Evolutionary conservation across 331 rosid species (phyloP).

Genomic region (Cucumis variabilis): DNA sequence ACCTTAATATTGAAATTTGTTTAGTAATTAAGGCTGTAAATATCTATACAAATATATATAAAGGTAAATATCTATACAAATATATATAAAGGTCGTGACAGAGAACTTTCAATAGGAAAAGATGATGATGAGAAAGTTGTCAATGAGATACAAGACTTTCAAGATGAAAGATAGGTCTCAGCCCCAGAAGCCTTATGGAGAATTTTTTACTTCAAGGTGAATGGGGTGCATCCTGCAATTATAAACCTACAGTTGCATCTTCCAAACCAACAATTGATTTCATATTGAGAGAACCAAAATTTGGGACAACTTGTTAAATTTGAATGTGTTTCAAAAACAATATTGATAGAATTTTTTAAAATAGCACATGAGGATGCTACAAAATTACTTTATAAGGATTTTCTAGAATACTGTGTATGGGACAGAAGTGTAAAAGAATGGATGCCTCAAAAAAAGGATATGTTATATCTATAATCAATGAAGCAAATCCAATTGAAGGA

Average conservation of each 20-base stretch:
- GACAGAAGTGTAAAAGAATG: no score
- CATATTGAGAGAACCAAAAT: background rate
- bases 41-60: constrained; percentile 8
- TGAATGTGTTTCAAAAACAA: background rate
- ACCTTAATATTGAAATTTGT: background rate
- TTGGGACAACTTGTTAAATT: background rate
- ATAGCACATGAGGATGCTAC: no score
- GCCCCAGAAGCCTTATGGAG: background rate
- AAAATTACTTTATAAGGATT: no score
- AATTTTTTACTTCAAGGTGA: background rate
- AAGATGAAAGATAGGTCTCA: background rate
- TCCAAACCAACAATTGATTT: background rate
- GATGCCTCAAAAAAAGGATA: no score
- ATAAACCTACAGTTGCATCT: no score
- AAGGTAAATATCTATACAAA: no score
- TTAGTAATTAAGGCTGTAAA: background rate
- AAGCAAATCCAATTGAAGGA: no score
- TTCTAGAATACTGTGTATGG: no score
- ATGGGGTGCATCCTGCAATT: background rate
- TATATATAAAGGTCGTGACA: no score
- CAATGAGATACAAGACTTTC: background rate
- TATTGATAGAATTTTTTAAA: no score
- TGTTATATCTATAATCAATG: no score
- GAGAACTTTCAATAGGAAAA: background rate
- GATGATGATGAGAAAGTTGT: background rate